phyloP scores from a whole-genome alignment of 2,329 filamentous ascomycete genomes.

The Hypoxylon rubiginosum region DNA sequence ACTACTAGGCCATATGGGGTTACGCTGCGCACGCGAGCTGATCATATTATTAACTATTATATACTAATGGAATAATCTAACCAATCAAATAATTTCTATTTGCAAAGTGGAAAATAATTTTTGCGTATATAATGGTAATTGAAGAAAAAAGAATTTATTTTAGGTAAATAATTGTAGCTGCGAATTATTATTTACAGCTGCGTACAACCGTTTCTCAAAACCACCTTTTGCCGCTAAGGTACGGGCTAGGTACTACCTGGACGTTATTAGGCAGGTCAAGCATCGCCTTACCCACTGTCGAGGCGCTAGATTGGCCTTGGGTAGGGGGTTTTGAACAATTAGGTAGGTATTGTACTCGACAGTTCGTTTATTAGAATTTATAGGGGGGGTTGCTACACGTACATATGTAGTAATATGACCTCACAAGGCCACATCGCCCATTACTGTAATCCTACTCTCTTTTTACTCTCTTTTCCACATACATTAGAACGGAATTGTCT shows the following conservation, averaged over 20 bases:
- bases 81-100: no score
- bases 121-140: no score
- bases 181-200: no score
- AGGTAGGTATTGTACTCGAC: background rate
- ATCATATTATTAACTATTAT: no score
- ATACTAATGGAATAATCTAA: no score
- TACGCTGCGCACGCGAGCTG: no score
- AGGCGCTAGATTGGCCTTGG: constrained; percentile 1
- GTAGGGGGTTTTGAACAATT: background rate
- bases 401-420: constrained; percentile 40
- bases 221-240: no score
- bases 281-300: background rate
- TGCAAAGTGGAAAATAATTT: no score
- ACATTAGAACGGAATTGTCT: background rate
- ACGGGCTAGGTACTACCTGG: background rate
- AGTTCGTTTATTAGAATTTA: constrained; percentile 7
- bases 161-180: no score
- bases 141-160: no score
- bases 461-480: background rate
- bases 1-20: no score
- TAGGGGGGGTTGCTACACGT: constrained; percentile 3
- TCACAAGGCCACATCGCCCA: constrained; percentile 38
- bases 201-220: no score
- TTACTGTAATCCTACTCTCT: constrained; percentile 20
- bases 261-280: background rate